Conservation (phyloP, 2,329 filamentous ascomycete genomes). For the Phyllosticta citriasiana region DNA sequence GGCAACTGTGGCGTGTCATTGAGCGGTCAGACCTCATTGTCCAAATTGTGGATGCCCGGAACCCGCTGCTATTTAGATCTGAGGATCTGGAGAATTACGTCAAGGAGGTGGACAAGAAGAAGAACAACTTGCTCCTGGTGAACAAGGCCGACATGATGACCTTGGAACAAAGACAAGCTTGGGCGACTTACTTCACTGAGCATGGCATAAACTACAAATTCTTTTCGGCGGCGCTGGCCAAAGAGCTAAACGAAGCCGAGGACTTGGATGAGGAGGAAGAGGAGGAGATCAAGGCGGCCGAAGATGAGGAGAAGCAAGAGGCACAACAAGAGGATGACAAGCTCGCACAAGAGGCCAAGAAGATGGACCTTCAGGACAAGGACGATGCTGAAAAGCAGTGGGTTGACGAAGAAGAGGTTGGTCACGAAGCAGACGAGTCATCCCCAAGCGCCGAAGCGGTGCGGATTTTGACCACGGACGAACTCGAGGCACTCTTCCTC, state of each 20-base stretch:
- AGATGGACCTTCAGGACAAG: slow-evolving; percentile 36
- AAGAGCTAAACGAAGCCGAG: slow-evolving; percentile 72
- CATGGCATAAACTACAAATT: slow-evolving; percentile 84
- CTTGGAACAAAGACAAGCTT: slow-evolving; percentile 63
- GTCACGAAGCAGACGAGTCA: slow-evolving; percentile 23
- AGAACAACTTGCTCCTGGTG: slow-evolving; percentile 84
- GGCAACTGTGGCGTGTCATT: slow-evolving; percentile 95
- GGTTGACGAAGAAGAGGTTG: slow-evolving; percentile 30
- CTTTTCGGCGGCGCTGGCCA: slow-evolving; percentile 88
- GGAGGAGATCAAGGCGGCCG: slow-evolving; percentile 25
- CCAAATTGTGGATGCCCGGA: slow-evolving; percentile 95
- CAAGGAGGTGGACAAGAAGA: slow-evolving; percentile 78
- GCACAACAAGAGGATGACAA: slow-evolving; percentile 41
- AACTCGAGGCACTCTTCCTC: slow-evolving; percentile 82
- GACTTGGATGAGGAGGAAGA: slow-evolving; percentile 44
- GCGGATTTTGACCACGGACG: slow-evolving; percentile 82
- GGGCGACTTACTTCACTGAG: slow-evolving; percentile 78
- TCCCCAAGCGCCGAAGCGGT: slow-evolving; percentile 37
- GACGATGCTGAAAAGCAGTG: slow-evolving; percentile 31
- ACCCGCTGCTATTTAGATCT: slow-evolving; percentile 85
- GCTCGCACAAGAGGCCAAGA: slow-evolving; percentile 33
- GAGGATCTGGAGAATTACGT: slow-evolving; percentile 92
- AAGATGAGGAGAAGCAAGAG: slow-evolving; percentile 35
- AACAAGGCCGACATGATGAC: slow-evolving; percentile 99
- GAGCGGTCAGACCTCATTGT: slow-evolving; percentile 92